Evolutionary conservation across 768 basidiomycete species (phyloP), one percentile per base, ranked within the genome.

Genomic region (Paxillus ammoniavirescens): DNA sequence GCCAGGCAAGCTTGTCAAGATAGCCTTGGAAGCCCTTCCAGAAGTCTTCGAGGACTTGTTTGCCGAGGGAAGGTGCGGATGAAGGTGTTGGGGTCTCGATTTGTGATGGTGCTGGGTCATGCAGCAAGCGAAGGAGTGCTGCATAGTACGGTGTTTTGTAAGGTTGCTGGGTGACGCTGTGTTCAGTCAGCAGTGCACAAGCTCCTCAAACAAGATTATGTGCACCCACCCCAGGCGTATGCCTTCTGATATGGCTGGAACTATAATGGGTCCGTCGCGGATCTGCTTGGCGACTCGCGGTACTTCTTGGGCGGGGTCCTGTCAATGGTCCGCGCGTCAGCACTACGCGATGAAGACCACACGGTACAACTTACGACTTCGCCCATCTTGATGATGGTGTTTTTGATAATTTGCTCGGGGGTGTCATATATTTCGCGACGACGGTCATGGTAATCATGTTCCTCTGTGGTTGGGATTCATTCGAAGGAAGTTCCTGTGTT

Each of bases 111-210:
- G 61, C 53, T 36, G 69, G 75, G 61, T 82, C 79, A 61, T 83
- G 79, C 37, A 98, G 74, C 37, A 84, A 72, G 18, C 86, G 80
- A 45, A 97, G 77, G 15, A 98, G 72, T 10, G 90, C 83, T 12
- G 91, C 91, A 71, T 93, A 94, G 65, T 85, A 89, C 0, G 93
- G 88, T 35, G 91, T 89, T 76, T 98, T 99, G 77, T 84, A 94
- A 0, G 95, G 94, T 62, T 97, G 89, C 72, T 98, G 92, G 1
- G 88, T 92, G 49, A 92, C 83, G 47, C 91, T 93, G 64, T 17
- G 42, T 12, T 12, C 3, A 17, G 42, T 58, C 44, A 69, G 48
- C 52, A 49, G 44, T 17, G 40, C 14, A 42, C 5, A 15, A 47
- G 15, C 15, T 47, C 18, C 28, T 48, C 15, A 12, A 8, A 12